Evolutionary conservation across 2,329 filamentous ascomycete species (phyloP).

Genomic region (Cladosporium sphaerospermum): DNA sequence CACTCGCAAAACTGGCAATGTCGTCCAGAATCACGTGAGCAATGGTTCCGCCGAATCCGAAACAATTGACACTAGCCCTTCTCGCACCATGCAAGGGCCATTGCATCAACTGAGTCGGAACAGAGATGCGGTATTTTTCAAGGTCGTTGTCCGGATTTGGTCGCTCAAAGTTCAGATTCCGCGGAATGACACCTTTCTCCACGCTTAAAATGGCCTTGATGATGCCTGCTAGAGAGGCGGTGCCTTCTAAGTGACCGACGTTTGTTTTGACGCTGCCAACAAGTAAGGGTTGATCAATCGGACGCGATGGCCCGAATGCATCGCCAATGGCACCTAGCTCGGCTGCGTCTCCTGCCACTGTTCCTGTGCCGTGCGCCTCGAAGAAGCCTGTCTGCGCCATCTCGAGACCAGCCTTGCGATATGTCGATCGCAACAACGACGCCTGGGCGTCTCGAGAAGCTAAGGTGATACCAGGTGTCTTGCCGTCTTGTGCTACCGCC

Average conservation of each 20-base stretch:
- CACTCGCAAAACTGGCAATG: not conserved
- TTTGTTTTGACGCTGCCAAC: conserved; percentile 25
- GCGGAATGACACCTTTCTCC: conserved; percentile 22
- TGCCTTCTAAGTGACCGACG: conserved; percentile 18
- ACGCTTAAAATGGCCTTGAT: conserved; percentile 19
- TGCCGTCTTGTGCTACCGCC: conserved; percentile 5
- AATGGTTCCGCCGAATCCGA: conserved; percentile 26
- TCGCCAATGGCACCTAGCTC: conserved; percentile 22
- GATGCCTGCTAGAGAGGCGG: conserved; percentile 13
- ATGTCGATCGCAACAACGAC: conserved; percentile 31
- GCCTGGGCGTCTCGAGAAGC: conserved; percentile 34
- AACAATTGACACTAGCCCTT: conserved; percentile 18
- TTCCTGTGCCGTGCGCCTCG: conserved; percentile 28
- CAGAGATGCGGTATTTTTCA: conserved; percentile 15
- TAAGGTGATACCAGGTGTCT: conserved; percentile 33
- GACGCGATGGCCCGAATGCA: conserved; percentile 10
- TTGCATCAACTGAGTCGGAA: conserved; percentile 18
- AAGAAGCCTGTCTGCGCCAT: conserved; percentile 12
- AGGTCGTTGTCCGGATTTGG: conserved; percentile 25
- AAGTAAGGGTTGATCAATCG: conserved; percentile 9
- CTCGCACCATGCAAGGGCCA: conserved; percentile 24
- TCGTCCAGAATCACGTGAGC: conserved; percentile 24
- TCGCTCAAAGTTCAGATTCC: conserved; percentile 20
- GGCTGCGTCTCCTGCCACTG: conserved; percentile 23
- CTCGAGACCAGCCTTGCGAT: conserved; percentile 32